phyloP scores from a whole-genome alignment of 106 monocot species.

The Phalaenopsis equestris region DNA sequence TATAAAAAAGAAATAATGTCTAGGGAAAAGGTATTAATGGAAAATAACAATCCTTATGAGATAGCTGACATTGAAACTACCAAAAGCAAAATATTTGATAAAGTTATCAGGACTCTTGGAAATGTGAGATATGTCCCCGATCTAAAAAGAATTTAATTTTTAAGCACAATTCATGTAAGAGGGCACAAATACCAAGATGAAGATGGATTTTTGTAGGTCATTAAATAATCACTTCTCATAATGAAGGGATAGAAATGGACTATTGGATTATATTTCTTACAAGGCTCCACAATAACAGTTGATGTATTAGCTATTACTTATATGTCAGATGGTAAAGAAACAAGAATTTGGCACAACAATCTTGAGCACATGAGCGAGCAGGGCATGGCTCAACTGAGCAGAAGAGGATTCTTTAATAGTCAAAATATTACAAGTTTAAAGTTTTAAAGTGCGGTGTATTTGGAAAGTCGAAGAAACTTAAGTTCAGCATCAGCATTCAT shows the following conservation, averaged over 20 bases:
- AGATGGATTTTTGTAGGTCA: background rate
- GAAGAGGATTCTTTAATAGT: background rate
- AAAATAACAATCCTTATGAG: background rate
- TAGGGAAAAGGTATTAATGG: background rate
- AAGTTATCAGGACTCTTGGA: background rate
- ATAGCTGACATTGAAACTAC: background rate
- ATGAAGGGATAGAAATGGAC: background rate
- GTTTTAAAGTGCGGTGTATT: background rate
- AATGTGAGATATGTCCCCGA: background rate
- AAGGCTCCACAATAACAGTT: background rate
- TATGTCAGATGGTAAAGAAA: background rate
- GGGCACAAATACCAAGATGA: background rate
- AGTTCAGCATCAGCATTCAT: background rate
- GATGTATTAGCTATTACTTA: background rate
- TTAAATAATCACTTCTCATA: background rate
- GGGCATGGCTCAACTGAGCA: background rate
- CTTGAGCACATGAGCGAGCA: slow-evolving; percentile 7
- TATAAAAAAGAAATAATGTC: background rate
- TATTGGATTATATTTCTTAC: background rate
- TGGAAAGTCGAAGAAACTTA: slow-evolving; percentile 8
- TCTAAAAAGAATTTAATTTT: slow-evolving; percentile 10
- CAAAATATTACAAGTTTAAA: background rate
- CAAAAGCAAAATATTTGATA: slow-evolving; percentile 10
- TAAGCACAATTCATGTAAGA: background rate
- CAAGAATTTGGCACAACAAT: background rate